Conservation (phyloP, 495 filamentous ascomycete genomes). For the Hypoxylon fuscum region DNA sequence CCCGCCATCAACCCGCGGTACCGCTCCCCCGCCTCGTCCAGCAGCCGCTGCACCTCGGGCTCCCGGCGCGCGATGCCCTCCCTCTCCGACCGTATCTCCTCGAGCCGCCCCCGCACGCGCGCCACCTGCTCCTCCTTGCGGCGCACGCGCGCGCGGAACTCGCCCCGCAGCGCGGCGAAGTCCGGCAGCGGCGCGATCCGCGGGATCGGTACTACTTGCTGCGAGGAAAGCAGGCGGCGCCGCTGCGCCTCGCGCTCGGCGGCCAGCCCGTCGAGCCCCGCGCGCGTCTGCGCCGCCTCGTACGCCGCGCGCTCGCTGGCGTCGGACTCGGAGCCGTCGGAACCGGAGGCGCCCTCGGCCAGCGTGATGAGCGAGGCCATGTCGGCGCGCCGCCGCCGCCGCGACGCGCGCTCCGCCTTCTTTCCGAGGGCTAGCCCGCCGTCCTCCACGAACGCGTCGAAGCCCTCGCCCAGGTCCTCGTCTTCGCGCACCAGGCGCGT, state of each 20-base stretch:
- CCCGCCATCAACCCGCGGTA: slow-evolving; percentile 61
- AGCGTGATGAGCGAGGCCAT: slow-evolving; percentile 87
- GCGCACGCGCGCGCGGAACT: slow-evolving; percentile 52
- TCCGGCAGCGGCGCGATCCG: slow-evolving; percentile 65
- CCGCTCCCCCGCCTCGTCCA: slow-evolving; percentile 83
- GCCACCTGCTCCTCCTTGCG: slow-evolving; percentile 47
- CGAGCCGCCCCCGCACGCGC: slow-evolving; percentile 42
- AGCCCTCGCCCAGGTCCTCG: slow-evolving; percentile 94
- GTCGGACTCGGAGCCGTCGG: slow-evolving; percentile 64
- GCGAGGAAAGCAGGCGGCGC: slow-evolving; percentile 38
- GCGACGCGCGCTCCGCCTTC: slow-evolving; percentile 81
- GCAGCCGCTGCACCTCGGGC: slow-evolving; percentile 79
- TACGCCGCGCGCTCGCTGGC: slow-evolving; percentile 87
- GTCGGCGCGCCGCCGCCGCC: slow-evolving; percentile 69
- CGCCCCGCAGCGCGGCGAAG: slow-evolving; percentile 57
- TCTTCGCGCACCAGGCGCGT: slow-evolving; percentile 85
- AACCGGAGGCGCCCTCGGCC: slow-evolving; percentile 68
- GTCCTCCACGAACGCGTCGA: slow-evolving; percentile 91
- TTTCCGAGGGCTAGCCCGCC: slow-evolving; percentile 79
- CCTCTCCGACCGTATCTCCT: slow-evolving; percentile 48
- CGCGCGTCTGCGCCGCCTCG: slow-evolving; percentile 85
- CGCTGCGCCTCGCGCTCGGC: slow-evolving; percentile 48
- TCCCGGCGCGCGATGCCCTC: slow-evolving; percentile 75
- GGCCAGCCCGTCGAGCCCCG: slow-evolving; percentile 74
- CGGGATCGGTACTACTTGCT: slow-evolving; percentile 49